phyloP scores from a whole-genome alignment of 108 stramenopile genomes.

The Nitzschia sp. region DNA sequence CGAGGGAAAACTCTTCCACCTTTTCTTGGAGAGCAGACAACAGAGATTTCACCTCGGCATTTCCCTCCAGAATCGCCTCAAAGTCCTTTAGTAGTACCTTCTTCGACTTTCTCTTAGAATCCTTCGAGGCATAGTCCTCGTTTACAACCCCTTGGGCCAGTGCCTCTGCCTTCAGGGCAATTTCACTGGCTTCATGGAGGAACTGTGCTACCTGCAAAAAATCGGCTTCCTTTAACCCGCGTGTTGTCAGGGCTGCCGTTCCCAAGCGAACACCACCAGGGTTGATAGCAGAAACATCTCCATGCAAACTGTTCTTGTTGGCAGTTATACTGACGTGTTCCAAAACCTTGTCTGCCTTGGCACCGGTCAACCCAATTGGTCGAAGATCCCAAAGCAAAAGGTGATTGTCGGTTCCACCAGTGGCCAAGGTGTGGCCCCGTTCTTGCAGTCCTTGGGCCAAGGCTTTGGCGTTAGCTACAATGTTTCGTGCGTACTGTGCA shows the following conservation, averaged over 20 bases:
- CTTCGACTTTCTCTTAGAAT: slow-evolving; percentile 50
- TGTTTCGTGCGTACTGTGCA: slow-evolving; percentile 77
- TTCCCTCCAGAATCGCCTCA: slow-evolving; percentile 41
- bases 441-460: slow-evolving; percentile 74
- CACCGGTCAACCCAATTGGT: slow-evolving; percentile 91
- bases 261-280: slow-evolving; percentile 99
- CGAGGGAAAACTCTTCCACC: slow-evolving; percentile 74
- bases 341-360: slow-evolving; percentile 95
- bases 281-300: slow-evolving; percentile 95
- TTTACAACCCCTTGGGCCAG: slow-evolving; percentile 50
- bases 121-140: slow-evolving; percentile 38
- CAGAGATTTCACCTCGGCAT: slow-evolving; percentile 43
- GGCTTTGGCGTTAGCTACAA: slow-evolving; percentile 91
- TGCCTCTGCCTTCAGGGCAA: slow-evolving; percentile 78
- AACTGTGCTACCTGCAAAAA: slow-evolving; percentile 97
- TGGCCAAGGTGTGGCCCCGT: slow-evolving; percentile 90
- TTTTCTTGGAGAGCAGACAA: slow-evolving; percentile 54
- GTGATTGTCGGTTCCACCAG: slow-evolving; percentile 99
- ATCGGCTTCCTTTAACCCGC: slow-evolving; percentile 86
- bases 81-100: slow-evolving; percentile 85
- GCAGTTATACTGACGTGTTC: slow-evolving; percentile 94
- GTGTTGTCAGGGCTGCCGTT: slow-evolving; percentile 88
- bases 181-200: slow-evolving; percentile 84
- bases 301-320: slow-evolving; percentile 98
- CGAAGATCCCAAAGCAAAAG: slow-evolving; percentile 98